Conservation (phyloP, 2,329 filamentous ascomycete genomes). For the Calycina marina region DNA sequence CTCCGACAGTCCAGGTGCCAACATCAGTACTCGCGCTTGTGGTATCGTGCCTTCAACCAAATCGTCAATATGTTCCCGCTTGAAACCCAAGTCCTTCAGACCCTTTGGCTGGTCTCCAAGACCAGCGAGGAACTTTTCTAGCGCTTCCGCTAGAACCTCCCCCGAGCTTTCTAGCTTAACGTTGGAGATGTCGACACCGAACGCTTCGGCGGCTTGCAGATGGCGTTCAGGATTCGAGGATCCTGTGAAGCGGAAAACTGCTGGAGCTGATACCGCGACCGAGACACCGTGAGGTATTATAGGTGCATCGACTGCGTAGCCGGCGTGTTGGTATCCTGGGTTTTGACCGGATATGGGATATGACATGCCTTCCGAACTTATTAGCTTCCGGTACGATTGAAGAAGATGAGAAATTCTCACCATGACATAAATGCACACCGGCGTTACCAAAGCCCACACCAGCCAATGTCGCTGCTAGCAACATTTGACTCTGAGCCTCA, state of each 20-base stretch:
- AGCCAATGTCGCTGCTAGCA: conserved; percentile 83
- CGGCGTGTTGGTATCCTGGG: conserved; percentile 72
- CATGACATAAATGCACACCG: conserved; percentile 77
- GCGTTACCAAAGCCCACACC: conserved; percentile 97
- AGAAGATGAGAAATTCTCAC: conserved; percentile 12
- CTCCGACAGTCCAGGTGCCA: conserved; percentile 67
- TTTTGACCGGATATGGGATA: conserved; percentile 97
- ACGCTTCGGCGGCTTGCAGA: conserved; percentile 73
- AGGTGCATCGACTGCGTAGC: conserved; percentile 62
- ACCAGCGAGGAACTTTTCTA: conserved; percentile 65
- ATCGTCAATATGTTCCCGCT: conserved; percentile 56
- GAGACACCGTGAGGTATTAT: conserved; percentile 95
- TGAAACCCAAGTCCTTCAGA: conserved; percentile 71
- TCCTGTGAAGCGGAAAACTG: conserved; percentile 87
- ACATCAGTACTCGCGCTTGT: conserved; percentile 77
- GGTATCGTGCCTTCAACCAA: conserved; percentile 92
- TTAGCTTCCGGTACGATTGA: conserved; percentile 4
- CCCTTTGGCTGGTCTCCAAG: conserved; percentile 86
- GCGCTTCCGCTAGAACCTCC: conserved; percentile 70
- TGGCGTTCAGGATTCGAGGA: conserved; percentile 88
- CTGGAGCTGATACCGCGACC: conserved; percentile 83
- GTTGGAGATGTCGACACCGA: conserved; percentile 77
- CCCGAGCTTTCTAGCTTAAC: conserved; percentile 84
- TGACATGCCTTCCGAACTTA: conserved; percentile 67
- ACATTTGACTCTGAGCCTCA: conserved; percentile 91